Evolutionary conservation across 2,329 filamentous ascomycete species (phyloP).

Genomic region (Sporothrix humicola): DNA sequence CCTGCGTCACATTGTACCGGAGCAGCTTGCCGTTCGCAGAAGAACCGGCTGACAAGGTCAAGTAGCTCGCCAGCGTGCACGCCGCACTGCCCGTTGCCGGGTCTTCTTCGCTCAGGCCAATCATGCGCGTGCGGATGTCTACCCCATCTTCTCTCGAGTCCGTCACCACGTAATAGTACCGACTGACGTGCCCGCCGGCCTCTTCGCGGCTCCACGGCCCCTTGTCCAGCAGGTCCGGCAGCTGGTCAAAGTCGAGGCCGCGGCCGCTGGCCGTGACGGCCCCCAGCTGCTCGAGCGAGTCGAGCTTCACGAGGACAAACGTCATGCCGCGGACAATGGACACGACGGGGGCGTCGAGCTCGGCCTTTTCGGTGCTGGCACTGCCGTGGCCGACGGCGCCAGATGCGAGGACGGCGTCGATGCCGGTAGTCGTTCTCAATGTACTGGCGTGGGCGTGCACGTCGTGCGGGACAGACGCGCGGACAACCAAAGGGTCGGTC

Average conservation of each 20-base stretch:
- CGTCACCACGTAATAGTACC: conserved; percentile 63
- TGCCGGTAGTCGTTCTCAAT: conserved; percentile 45
- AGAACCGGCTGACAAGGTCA: conserved; percentile 51
- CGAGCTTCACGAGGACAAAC: conserved; percentile 69
- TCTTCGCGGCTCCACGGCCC: conserved; percentile 61
- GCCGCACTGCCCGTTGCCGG: conserved; percentile 69
- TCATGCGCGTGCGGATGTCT: conserved; percentile 65
- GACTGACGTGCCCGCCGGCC: conserved; percentile 57
- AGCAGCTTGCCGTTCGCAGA: background rate
- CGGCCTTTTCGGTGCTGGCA: conserved; percentile 44
- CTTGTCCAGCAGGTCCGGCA: conserved; percentile 53
- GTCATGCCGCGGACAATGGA: conserved; percentile 76
- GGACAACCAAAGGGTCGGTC: conserved; percentile 54
- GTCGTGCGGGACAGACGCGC: conserved; percentile 70
- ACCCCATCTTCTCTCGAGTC: conserved; percentile 37
- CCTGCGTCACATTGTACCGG: conserved; percentile 63
- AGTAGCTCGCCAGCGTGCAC: conserved; percentile 60
- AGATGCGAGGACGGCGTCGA: conserved; percentile 39
- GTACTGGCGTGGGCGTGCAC: conserved; percentile 63
- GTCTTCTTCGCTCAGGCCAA: conserved; percentile 60
- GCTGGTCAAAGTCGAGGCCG: conserved; percentile 44
- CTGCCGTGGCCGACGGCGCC: conserved; percentile 44
- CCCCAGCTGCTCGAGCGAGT: conserved; percentile 63
- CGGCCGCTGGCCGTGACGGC: conserved; percentile 40
- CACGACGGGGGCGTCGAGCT: conserved; percentile 55